Percentiles rank a stretch among this genome's conserved stretches.
These are phyloP conservation scores for Picocystis sp. DNA, from an alignment of 163 green algal species.

Conservation along the genomic window DNA sequence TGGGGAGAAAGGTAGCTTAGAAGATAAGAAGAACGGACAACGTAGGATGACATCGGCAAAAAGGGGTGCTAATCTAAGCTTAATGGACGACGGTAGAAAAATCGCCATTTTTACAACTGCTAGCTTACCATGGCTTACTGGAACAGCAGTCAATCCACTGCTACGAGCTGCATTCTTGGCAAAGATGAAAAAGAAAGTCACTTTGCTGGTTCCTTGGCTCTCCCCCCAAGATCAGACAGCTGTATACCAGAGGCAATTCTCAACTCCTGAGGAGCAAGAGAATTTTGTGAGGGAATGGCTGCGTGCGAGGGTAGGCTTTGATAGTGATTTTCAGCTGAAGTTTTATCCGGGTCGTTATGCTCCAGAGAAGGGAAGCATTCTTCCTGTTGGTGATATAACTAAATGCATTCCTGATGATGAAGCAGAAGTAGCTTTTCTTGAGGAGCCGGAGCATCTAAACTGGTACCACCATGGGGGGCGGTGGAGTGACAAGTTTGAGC, in stretches of 20 bases:
- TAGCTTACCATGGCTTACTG: conserved; percentile 93
- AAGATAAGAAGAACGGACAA: too few relatives aligned
- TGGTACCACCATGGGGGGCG: conserved; percentile 87
- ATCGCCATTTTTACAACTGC: conserved; percentile 95
- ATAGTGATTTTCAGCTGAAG: conserved; percentile 3
- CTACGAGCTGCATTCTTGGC: conserved; percentile 84
- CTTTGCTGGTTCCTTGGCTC: conserved; percentile 89
- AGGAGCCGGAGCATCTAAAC: conserved; percentile 95
- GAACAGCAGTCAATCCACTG: conserved; percentile 92
- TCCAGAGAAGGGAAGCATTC: conserved; percentile 77
- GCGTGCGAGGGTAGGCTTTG: conserved; percentile 47
- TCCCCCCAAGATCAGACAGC: conserved; percentile 56
- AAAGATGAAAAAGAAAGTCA: conserved; percentile 53
- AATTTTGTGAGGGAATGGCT: conserved; percentile 74
- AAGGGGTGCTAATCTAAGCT: too few relatives aligned
- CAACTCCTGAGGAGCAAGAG: conserved; percentile 75
- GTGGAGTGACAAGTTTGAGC: conserved; percentile 87
- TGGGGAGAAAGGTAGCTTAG: too few relatives aligned
- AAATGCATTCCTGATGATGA: conserved; percentile 66
- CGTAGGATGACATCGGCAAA: too few relatives aligned
- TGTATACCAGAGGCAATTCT: conserved; percentile 77
- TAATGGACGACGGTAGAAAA: conserved; percentile 36
- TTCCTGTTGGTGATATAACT: conserved; percentile 86
- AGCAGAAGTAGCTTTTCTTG: conserved; percentile 87
- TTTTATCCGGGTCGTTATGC: conserved; percentile 80